phyloP scores from a whole-genome alignment of 371 early-diverging fungal genomes.

The Mortierella sp. region DNA sequence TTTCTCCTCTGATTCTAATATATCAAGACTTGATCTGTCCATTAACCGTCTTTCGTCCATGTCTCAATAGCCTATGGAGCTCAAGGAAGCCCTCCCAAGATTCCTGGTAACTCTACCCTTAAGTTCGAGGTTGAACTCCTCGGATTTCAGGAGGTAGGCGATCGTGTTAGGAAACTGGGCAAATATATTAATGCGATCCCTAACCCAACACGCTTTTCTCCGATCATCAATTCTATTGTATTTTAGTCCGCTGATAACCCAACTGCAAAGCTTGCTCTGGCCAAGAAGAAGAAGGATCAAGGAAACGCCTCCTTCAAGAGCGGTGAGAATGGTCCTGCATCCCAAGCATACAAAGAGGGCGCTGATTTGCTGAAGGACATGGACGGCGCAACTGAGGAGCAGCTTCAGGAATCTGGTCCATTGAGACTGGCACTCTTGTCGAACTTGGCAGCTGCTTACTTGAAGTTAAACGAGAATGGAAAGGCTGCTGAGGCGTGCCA shows the following conservation, averaged over 20 bases:
- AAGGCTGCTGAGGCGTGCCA: conserved; percentile 43
- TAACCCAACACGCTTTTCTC: neutral
- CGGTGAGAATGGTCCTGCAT: conserved; percentile 44
- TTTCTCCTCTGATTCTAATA: neutral
- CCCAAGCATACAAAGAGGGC: conserved; percentile 48
- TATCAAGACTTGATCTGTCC: neutral
- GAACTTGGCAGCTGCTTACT: conserved; percentile 49
- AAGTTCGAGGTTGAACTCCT: conserved; percentile 67
- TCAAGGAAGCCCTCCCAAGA: conserved; percentile 61
- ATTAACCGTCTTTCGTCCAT: neutral
- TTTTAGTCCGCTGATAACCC: conserved; percentile 51
- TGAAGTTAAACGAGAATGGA: conserved; percentile 48
- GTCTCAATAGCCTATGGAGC: conserved; percentile 64
- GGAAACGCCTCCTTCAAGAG: conserved; percentile 64
- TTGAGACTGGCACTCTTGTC: conserved; percentile 32
- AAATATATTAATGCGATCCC: neutral
- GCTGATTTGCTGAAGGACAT: conserved; percentile 34
- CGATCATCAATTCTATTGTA: neutral
- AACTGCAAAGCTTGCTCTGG: conserved; percentile 52
- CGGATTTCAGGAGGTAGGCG: conserved; percentile 61
- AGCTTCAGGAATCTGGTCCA: conserved; percentile 29
- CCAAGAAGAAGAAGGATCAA: conserved; percentile 64
- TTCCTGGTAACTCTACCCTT: conserved; percentile 65
- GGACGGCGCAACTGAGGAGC: conserved; percentile 31
- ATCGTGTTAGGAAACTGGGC: neutral